Base-by-base conservation (phyloP, 495 filamentous ascomycete species). In the Hypomontagnella monticulosa region DNA sequence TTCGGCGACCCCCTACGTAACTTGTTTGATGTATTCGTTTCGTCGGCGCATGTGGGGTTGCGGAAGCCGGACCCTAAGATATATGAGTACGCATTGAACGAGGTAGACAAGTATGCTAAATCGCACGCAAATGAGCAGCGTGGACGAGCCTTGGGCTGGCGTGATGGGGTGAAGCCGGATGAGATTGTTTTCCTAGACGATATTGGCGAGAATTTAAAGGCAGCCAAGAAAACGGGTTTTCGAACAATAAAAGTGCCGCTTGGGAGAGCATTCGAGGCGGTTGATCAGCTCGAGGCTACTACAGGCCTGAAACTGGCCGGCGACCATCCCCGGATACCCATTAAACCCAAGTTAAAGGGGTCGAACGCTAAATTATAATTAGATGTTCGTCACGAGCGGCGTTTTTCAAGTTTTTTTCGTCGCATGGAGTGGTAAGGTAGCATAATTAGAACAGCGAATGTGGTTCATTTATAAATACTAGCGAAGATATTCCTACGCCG, bases 161-260 rank as follows among this genome's bases (percentile, higher is more conserved):
- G 68, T 4, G 69, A 81, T 1, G 85, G 83, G 0, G 76, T 93
- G 0, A 76, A 76, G 61, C 77, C 90, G 0, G 81, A 79, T 8
- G 91, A 97, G 51, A 78, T 97, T 44, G 79, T 96, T 14, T 98
- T 99, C 75, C 75, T 97, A 48, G 95, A 99, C 80, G 95, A 99
- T 76, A 98, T 99, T 71, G 95, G 95, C 0, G 87, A 91, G 79
- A 99, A 99, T 74, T 75, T 97, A 67, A 94, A 93, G 79, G 86
- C 83, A 9, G 95, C 89, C 9, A 93, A 83, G 79, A 80, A 77
- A 51, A 74, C 86, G 9, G 95, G 95, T 20, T 89, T 98, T 74
- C 77, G 82, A 57, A 97, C 93, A 1, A 82, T 99, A 61, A 96
- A 90, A 72, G 95, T 98, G 2, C 79, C 83, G 6, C 78, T 97